Percentiles rank a stretch among this genome's conserved stretches.
phyloP scores from a whole-genome alignment of 495 filamentous ascomycete species.

The Annulohypoxylon moriforme region DNA sequence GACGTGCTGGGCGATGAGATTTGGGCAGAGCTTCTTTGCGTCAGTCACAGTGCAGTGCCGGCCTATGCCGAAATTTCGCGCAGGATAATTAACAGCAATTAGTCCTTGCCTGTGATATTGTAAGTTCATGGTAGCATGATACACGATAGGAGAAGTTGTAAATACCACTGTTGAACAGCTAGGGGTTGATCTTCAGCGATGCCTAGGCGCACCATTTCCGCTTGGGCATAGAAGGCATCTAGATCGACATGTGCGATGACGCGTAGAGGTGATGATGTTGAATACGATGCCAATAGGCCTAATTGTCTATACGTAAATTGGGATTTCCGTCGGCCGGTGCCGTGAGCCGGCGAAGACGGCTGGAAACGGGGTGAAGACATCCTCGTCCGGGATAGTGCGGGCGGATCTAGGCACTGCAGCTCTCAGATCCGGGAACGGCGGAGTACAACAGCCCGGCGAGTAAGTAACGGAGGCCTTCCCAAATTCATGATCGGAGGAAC shows the following conservation, averaged over 20 bases:
- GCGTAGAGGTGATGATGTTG: slow-evolving; percentile 79
- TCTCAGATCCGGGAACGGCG: slow-evolving; percentile 19
- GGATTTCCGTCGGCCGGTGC: slow-evolving; percentile 64
- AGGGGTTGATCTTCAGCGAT: slow-evolving; percentile 79
- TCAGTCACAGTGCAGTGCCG: slow-evolving; percentile 80
- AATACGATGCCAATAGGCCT: slow-evolving; percentile 75
- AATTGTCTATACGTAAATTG: slow-evolving; percentile 88
- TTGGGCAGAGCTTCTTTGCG: slow-evolving; percentile 88
- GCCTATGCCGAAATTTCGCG: slow-evolving; percentile 80
- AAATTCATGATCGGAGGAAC: slow-evolving; percentile 30
- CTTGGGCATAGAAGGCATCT: slow-evolving; percentile 98
- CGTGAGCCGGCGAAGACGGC: slow-evolving; percentile 53
- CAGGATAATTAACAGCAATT: slow-evolving; percentile 96
- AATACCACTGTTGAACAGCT: slow-evolving; percentile 88
- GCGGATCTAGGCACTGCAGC: not conserved
- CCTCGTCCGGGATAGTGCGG: not conserved
- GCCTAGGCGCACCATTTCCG: slow-evolving; percentile 87
- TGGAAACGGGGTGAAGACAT: slow-evolving; percentile 52
- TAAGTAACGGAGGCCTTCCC: slow-evolving; percentile 4
- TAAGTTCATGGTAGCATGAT: slow-evolving; percentile 24
- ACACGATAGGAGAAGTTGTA: slow-evolving; percentile 13
- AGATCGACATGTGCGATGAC: slow-evolving; percentile 93
- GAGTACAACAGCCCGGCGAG: slow-evolving; percentile 4
- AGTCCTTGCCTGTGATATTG: slow-evolving; percentile 69
- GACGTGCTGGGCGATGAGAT: slow-evolving; percentile 88